Conservation (phyloP, 2,329 filamentous ascomycete species). For the Aspergillus sclerotialis region DNA sequence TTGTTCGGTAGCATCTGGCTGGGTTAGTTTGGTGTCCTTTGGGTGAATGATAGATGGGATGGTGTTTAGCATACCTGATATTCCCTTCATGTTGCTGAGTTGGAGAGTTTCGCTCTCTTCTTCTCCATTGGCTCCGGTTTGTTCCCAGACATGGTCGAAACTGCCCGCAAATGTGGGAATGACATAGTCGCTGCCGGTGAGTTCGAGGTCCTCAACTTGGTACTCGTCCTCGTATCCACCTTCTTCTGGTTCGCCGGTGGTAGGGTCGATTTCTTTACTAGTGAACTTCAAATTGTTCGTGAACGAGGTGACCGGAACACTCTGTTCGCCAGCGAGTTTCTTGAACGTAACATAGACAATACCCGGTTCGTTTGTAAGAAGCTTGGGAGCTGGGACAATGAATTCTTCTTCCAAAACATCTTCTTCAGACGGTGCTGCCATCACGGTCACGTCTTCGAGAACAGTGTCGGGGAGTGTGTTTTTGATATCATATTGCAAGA, state of each 20-base stretch:
- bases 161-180: conserved; percentile 88
- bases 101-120: conserved; percentile 88
- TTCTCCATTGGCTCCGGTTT: conserved; percentile 80
- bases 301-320: conserved; percentile 75
- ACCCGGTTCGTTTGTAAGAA: conserved; percentile 78
- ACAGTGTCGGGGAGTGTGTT: conserved; percentile 91
- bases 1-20: conserved; percentile 84
- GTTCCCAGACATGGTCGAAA: conserved; percentile 94
- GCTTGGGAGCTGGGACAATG: conserved; percentile 78
- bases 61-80: conserved; percentile 63
- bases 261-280: conserved; percentile 94
- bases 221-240: conserved; percentile 96
- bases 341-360: conserved; percentile 94
- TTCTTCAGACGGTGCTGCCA: conserved; percentile 71
- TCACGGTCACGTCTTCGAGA: conserved; percentile 79
- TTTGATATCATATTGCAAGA: conserved; percentile 94
- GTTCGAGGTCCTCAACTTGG: conserved; percentile 86
- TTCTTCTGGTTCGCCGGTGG: conserved; percentile 86
- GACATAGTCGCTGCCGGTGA: conserved; percentile 88
- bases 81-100: conserved; percentile 80
- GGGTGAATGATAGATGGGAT: conserved; percentile 2
- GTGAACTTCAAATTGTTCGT: conserved; percentile 95
- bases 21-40: conserved; percentile 21
- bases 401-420: conserved; percentile 76
- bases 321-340: conserved; percentile 66